Base-by-base conservation (phyloP, 2,329 filamentous ascomycete genomes). In the Nemania sp. region DNA sequence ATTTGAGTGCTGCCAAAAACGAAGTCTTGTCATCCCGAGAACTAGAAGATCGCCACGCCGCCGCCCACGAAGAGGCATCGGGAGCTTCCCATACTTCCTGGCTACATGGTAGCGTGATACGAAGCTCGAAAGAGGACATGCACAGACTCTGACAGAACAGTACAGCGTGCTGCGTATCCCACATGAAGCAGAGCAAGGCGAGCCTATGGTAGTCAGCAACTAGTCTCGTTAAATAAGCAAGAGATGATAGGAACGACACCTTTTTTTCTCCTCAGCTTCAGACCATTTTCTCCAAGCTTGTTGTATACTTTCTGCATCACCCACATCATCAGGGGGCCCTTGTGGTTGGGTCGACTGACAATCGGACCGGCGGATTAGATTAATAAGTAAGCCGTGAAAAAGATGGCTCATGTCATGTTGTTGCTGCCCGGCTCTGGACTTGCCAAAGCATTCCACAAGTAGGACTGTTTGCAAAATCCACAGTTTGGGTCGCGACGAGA, bases 81-180 rank as follows among this genome's bases (percentile, higher is more conserved):
- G 81, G 76, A 1, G 88, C 87, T 74, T 90, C 88, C 88, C 88
- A 91, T 0, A 85, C 72, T 0, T 80, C 75, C 57, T 87, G 82
- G 47, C 83, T 81, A 72, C 86, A 89, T 0, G 88, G 88, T 2
- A 90, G 75, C 1, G 83, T 81, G 0, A 87, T 82, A 0, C 87
- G 83, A 0, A 91, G 81, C 72, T 90, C 88, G 57, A 90, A 90
- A 0, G 88, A 86, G 1, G 87, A 90, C 88, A 90, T 90, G 77
- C 88, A 90, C 0, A 90, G 81, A 4, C 86, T 89, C 73, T 90
- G 88, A n/a, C 87, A 89, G 75, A 90, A 90, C 0, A 90, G 80
- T 0, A 90, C 87, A 0, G 88, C 88, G 67, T 90, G 88, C 62
- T 90, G 88, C 0, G 87, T 89, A 70, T 90, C 88, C 88, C 88